A percentile compares a stretch with the other conserved stretches of the same genome.
Conservation (phyloP, 2,329 filamentous ascomycete species). For the Trichoderma cornu-damae region DNA sequence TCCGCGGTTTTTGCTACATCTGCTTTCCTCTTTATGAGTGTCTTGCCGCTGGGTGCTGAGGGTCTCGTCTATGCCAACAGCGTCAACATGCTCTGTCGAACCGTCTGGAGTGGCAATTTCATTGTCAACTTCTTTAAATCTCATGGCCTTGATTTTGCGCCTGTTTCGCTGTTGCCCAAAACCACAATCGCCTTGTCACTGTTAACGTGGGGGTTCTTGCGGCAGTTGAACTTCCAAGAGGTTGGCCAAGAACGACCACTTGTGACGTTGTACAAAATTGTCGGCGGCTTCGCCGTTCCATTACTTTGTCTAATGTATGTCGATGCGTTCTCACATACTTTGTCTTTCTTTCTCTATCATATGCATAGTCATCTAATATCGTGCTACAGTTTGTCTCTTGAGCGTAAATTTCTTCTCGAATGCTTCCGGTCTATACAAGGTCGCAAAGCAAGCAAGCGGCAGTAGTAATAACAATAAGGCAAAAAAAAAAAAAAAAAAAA, state of each 20-base stretch:
- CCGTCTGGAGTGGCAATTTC: constrained; percentile 73
- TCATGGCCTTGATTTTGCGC: constrained; percentile 35
- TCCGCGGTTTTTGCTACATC: constrained; percentile 69
- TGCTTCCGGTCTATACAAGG: constrained; percentile 43
- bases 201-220: constrained; percentile 27
- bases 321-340: constrained; percentile 19
- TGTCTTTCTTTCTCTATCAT: constrained; percentile 24
- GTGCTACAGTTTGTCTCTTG: constrained; percentile 44
- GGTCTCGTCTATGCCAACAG: constrained; percentile 84
- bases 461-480: constrained; percentile 25
- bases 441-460: constrained; percentile 30
- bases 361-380: constrained; percentile 22
- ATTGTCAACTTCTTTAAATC: constrained; percentile 58
- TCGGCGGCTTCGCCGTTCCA: constrained; percentile 43
- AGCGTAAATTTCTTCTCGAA: constrained; percentile 50
- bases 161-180: constrained; percentile 28
- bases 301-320: constrained; percentile 59
- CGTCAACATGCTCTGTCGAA: constrained; percentile 83
- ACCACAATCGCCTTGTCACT: constrained; percentile 27
- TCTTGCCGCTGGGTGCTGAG: constrained; percentile 64
- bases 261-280: constrained; percentile 42
- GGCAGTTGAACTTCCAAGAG: constrained; percentile 25
- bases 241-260: constrained; percentile 28
- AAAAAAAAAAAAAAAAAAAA: neutral
- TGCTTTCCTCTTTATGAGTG: constrained; percentile 68